Evolutionary conservation across 2,329 filamentous ascomycete species (phyloP), one percentile per base, ranked within the genome.

Genomic region (Botrytis pseudocinerea): DNA sequence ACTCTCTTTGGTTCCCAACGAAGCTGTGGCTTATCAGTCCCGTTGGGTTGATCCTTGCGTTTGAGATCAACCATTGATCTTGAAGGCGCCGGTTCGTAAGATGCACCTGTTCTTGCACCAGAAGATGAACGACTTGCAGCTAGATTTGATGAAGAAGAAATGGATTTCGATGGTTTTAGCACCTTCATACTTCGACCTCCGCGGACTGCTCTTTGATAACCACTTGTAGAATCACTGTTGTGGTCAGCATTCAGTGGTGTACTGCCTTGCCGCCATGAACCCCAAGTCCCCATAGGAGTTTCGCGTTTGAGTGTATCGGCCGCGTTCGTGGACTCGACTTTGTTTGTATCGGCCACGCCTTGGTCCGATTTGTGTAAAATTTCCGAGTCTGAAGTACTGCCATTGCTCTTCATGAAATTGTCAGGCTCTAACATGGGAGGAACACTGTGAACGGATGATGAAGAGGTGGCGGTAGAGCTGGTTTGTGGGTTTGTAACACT

Each of bases 151-250:
- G 86, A 86, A 2, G 83, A 82, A 1, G 91, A 87, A 40, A 84
- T 83, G 35, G 90, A 86, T 81, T 94, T 96, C 72, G 87, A 87
- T 1, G 95, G 91, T 79, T 94, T 94, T 70, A 98, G 85, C 2
- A 98, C 92, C 84, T 97, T 98, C 92, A 98, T 98, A 69, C 90
- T 91, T 68, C 92, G 89, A 28, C 84, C 83, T 65, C 90, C 85
- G 80, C 89, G 83, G 76, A 91, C 85, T 77, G 91, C 91, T 80
- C 93, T 91, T 80, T 94, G 93, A 40, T 90, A 90, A 9, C 86
- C 85, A 70, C 84, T 84, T 0, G 83, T 81, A 14, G 84, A 82
- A 4, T 85, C 80, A 6, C 72, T 65, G 40, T 66, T 77, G n/a
- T 68, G 35, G 25, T 78, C 78, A 38, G 66, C 75, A 35, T 76